Percentiles rank a stretch among this genome's conserved stretches.
Conservation (phyloP, 345 rosid species). For the Aquilaria malaccensis region DNA sequence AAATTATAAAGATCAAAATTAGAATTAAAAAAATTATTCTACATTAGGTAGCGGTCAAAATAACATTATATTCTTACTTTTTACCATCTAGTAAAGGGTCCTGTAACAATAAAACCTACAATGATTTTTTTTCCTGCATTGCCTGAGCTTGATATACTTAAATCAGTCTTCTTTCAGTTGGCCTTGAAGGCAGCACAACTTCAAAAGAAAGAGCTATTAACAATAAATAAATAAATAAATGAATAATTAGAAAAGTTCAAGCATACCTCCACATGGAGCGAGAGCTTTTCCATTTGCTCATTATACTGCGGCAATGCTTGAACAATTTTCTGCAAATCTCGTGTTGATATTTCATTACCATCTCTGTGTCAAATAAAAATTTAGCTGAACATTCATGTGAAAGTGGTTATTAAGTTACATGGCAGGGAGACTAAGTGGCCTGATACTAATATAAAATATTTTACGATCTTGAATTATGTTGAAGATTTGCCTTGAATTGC, state of each 20-base stretch:
- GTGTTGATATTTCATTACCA: conserved; percentile 77
- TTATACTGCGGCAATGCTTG: conserved; percentile 88
- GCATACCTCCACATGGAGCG: conserved; percentile 91
- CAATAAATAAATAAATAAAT: neutral
- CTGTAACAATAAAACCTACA: too few relatives aligned
- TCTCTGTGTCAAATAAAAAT: conserved; percentile 37
- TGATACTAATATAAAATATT: too few relatives aligned
- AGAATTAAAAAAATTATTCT: neutral
- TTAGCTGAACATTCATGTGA: neutral
- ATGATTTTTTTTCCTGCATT: too few relatives aligned
- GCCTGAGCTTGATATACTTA: too few relatives aligned
- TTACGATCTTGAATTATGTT: neutral
- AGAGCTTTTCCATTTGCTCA: conserved; percentile 76
- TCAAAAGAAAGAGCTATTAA: neutral
- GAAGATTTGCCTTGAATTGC: conserved; percentile 1
- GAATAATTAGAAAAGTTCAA: conserved; percentile 7
- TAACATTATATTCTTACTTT: too few relatives aligned
- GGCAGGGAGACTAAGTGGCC: too few relatives aligned
- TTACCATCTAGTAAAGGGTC: too few relatives aligned
- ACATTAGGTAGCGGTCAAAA: too few relatives aligned
- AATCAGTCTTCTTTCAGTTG: too few relatives aligned
- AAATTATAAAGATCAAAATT: conserved; percentile 3
- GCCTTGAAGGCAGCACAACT: neutral
- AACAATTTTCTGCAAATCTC: conserved; percentile 92
- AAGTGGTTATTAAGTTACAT: neutral